phyloP scores from a whole-genome alignment of 176 grass and related monocot species.

The Olyra latifolia region DNA sequence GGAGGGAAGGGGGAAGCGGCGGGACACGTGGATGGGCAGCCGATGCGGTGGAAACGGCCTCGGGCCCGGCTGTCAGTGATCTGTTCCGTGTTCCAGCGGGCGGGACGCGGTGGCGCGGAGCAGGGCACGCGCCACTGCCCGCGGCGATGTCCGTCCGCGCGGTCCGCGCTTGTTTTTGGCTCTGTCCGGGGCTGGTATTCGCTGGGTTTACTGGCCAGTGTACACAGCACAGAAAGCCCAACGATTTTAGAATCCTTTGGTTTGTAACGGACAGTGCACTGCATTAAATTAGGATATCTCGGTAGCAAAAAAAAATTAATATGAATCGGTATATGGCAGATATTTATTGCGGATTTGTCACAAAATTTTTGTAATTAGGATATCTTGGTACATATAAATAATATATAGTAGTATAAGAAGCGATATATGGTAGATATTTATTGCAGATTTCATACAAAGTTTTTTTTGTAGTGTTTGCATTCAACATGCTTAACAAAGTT shows the following conservation, averaged over 20 bases:
- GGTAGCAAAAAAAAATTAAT: no score
- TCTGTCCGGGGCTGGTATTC: background rate
- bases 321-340: no score
- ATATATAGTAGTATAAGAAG: background rate
- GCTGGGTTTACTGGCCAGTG: background rate
- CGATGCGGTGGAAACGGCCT: background rate
- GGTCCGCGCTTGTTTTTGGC: background rate
- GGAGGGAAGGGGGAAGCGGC: background rate
- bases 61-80: constrained; percentile 6
- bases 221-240: background rate
- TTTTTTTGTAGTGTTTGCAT: background rate
- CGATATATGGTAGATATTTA: background rate
- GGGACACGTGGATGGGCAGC: no score
- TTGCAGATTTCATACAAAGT: background rate
- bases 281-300: background rate
- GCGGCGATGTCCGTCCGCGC: background rate
- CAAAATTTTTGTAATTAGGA: no score
- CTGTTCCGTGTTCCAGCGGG: background rate
- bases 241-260: background rate
- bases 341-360: no score
- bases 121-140: constrained; percentile 1
- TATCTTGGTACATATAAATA: background rate
- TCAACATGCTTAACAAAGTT: background rate
- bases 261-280: no score
- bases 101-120: constrained; percentile 25